phyloP scores from a whole-genome alignment of 140 eudicot genomes.

The Anethum foeniculum region DNA sequence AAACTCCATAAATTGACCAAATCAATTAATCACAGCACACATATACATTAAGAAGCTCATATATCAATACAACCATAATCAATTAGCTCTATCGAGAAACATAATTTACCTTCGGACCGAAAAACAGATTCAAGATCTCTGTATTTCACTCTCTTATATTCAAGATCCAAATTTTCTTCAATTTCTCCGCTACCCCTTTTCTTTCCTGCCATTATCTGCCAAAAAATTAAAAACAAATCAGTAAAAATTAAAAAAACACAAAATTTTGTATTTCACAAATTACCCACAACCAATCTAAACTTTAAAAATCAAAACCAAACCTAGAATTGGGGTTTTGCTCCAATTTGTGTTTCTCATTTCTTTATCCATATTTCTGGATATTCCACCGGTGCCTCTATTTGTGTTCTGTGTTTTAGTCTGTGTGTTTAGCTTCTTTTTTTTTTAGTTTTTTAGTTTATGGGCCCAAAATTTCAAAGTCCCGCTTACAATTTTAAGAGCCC shows the following conservation, averaged over 20 bases:
- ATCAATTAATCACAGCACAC: neutral
- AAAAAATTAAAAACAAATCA: neutral
- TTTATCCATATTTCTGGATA: too few relatives aligned
- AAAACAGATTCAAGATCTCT: slow-evolving; percentile 41
- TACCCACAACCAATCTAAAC: neutral
- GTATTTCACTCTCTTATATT: slow-evolving; percentile 30
- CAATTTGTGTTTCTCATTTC: too few relatives aligned
- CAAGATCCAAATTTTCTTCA: slow-evolving; percentile 31
- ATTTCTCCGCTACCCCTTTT: slow-evolving; percentile 39
- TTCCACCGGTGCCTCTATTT: too few relatives aligned
- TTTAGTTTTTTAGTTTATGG: too few relatives aligned
- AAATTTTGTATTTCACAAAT: neutral
- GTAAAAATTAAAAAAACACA: neutral
- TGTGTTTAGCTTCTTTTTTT: too few relatives aligned
- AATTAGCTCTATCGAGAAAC: neutral
- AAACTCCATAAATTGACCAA: neutral
- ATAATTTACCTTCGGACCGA: slow-evolving; percentile 45
- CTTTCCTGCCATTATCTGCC: slow-evolving; percentile 25
- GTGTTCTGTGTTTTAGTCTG: too few relatives aligned
- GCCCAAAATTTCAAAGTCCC: too few relatives aligned
- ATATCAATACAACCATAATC: neutral
- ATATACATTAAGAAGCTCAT: neutral
- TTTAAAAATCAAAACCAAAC: neutral
- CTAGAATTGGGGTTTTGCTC: neutral
- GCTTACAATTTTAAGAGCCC: too few relatives aligned